Evolutionary conservation across 768 basidiomycete genomes (phyloP).

Genomic region (Fomitopsis pulvina): DNA sequence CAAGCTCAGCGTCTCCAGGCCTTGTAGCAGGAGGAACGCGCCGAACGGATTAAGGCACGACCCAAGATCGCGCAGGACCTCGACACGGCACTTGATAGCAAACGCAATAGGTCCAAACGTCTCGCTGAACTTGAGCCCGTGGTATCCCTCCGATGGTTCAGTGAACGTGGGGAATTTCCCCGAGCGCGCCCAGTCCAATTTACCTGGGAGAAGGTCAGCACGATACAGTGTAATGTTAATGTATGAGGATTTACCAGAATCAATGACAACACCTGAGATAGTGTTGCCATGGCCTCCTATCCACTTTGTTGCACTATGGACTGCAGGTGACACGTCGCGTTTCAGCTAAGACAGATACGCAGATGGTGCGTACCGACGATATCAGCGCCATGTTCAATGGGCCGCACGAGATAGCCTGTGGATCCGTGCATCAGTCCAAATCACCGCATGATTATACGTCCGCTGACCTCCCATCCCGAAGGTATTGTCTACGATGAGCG

Average conservation of each 20-base stretch:
- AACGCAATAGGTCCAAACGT: conserved; percentile 61
- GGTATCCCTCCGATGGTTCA: conserved; percentile 69
- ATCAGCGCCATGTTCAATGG: conserved; percentile 72
- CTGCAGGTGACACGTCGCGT: conserved; percentile 20
- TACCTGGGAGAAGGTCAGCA: conserved; percentile 42
- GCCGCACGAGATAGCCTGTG: conserved; percentile 52
- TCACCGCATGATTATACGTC: neutral
- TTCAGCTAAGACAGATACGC: neutral
- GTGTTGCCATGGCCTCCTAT: conserved; percentile 78
- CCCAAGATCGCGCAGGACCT: conserved; percentile 62
- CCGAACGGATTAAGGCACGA: conserved; percentile 65
- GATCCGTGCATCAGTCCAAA: neutral
- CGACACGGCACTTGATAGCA: conserved; percentile 56
- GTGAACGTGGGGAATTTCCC: conserved; percentile 74
- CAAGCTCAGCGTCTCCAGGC: conserved; percentile 70
- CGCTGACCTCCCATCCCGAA: conserved; percentile 58
- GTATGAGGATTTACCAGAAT: conserved; percentile 42
- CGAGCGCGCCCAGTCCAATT: conserved; percentile 66
- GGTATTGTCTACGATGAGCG: conserved; percentile 78
- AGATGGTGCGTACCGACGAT: conserved; percentile 45
- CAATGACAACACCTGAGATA: conserved; percentile 71
- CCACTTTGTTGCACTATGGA: conserved; percentile 83
- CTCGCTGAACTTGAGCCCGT: conserved; percentile 61
- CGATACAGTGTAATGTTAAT: too few species aligned
- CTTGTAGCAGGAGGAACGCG: conserved; percentile 69